Conservation (phyloP, 768 basidiomycete species). For the Pulveroboletus ravenelii region DNA sequence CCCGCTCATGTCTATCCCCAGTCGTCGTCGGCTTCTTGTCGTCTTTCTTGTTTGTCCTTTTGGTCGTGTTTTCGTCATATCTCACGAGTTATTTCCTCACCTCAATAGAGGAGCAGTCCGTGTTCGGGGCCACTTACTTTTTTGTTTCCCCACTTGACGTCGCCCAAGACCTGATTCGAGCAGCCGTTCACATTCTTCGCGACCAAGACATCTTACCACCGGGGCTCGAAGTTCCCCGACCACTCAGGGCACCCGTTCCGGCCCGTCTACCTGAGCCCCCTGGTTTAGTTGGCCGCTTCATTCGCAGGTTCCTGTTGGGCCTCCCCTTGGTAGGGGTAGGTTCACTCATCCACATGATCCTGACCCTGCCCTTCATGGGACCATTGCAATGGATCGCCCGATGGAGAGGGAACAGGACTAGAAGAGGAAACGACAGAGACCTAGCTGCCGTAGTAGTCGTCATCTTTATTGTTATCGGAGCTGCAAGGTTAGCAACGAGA, state of each 20-base stretch:
- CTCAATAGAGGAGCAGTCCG: conserved; percentile 51
- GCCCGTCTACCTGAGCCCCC: conserved; percentile 30
- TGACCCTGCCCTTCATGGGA: conserved; percentile 57
- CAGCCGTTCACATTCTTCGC: conserved; percentile 56
- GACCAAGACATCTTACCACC: conserved; percentile 46
- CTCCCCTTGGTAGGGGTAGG: conserved; percentile 74
- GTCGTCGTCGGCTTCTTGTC: conserved; percentile 63
- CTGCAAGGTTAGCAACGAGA: conserved; percentile 47
- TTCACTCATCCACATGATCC: conserved; percentile 67
- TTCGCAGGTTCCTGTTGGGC: conserved; percentile 72
- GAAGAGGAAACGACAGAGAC: conserved; percentile 54
- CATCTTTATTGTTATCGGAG: conserved; percentile 55
- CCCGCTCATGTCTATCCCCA: conserved; percentile 28
- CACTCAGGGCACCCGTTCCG: conserved; percentile 18
- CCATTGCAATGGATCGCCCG: conserved; percentile 70
- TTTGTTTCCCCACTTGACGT: conserved; percentile 53
- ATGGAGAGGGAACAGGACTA: conserved; percentile 51
- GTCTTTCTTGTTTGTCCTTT: conserved; percentile 53
- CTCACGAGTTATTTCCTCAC: conserved; percentile 63
- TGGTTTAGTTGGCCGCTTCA: conserved; percentile 49
- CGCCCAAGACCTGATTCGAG: conserved; percentile 56
- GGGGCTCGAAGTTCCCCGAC: conserved; percentile 15
- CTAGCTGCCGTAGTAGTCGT: conserved; percentile 63
- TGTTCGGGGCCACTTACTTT: conserved; percentile 34
- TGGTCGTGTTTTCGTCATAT: conserved; percentile 68